Base-by-base conservation (phyloP, 768 basidiomycete species). In the Leccinum broughii region DNA sequence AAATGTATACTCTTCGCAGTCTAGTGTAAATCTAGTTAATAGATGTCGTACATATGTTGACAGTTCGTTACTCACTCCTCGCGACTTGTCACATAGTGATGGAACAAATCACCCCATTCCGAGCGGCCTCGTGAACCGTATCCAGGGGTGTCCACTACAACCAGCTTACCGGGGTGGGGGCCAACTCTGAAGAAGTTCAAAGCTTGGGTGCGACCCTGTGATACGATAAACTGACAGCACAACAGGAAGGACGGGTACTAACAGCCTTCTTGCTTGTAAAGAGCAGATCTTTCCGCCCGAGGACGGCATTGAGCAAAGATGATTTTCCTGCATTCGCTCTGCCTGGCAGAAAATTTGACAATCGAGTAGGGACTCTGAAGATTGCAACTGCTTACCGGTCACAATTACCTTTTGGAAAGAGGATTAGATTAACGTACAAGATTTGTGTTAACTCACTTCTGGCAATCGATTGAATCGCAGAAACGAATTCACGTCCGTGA, bases 241-340 rank as follows among this genome's bases (percentile, higher is more conserved):
- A 10, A 13, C 32, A 24, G 17, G 2, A 51, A 9, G 1, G 55
- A 37, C 11, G 22, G 8, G 9, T 20, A 79, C 86, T 55, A 35
- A 90, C 90, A 41, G 90, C 83, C 68, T 86, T 89, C 62, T 85
- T 88, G 71, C 89, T 90, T 0, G 85, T 86, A 41, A 81, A 77
- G 15, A 88, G 70, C 32, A 92, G 72, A 44, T 78, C 75, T 55
- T 71, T 85, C 35, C 87, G 76, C 2, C 83, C 83, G 4, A 90
- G 67, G 4, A 92, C 81, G 13, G 85, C 82, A 63, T 92, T 92
- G 9, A 92, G 78, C 32, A 92, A 72, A 4, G 86, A 82, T 1
- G 89, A 91, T 70, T 92, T 92, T 28, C 90, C 90, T 24, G 80
- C 85, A 66, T 92, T 92, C 3, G 90, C 89, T 60, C 90, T 85